phyloP scores from a whole-genome alignment of 352 stramenopile genomes.

The Phytophthora cactorum region DNA sequence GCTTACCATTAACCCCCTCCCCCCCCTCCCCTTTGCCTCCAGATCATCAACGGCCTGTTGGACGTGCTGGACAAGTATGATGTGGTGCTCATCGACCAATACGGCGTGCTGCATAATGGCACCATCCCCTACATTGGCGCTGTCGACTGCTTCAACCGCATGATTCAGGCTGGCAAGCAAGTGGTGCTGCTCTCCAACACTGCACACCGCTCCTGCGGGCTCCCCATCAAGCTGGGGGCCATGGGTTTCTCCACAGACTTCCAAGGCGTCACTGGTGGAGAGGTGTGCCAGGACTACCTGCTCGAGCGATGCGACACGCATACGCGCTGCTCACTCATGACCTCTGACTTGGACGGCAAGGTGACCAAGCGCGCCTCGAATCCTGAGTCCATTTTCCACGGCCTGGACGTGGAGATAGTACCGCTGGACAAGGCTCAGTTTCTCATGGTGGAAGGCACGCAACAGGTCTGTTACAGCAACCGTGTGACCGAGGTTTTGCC shows the following conservation, averaged over 20 bases:
- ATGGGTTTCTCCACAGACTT: constrained; percentile 76
- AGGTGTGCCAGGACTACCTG: constrained; percentile 57
- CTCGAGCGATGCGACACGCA: constrained; percentile 29
- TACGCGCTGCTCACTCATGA: constrained; percentile 49
- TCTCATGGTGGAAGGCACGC: constrained; percentile 62
- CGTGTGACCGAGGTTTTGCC: constrained; percentile 32
- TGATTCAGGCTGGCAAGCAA: constrained; percentile 66
- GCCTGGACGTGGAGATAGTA: constrained; percentile 53
- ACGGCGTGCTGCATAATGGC: constrained; percentile 93
- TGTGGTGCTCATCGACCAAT: constrained; percentile 93
- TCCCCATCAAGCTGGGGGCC: constrained; percentile 54
- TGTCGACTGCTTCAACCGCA: constrained; percentile 61
- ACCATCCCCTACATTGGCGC: constrained; percentile 65
- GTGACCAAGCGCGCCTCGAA: constrained; percentile 43
- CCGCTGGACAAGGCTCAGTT: constrained; percentile 51
- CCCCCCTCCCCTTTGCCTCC: neutral
- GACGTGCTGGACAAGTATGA: constrained; percentile 76
- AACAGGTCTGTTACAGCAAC: constrained; percentile 60
- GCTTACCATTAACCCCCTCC: neutral
- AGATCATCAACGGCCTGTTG: constrained; percentile 45
- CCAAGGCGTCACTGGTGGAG: constrained; percentile 64
- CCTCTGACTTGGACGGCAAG: constrained; percentile 38
- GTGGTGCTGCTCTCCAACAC: constrained; percentile 92
- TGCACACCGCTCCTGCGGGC: constrained; percentile 63
- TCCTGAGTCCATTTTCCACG: constrained; percentile 54